Base-by-base conservation (phyloP, 345 rosid genomes). In the Pistacia integerrima region DNA sequence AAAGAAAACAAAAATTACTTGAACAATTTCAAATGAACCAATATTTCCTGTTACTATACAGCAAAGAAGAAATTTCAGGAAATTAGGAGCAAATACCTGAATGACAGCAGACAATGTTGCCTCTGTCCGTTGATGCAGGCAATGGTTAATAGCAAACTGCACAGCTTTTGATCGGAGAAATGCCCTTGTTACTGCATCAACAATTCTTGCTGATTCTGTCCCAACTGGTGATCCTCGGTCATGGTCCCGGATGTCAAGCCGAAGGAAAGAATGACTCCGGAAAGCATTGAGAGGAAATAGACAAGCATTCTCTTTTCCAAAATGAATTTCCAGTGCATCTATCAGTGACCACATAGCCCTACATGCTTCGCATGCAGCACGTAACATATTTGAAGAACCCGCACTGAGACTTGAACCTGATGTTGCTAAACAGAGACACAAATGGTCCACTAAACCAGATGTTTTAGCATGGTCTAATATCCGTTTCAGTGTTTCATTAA, bases 71-170 rank as follows among this genome's bases (percentile, higher is more conserved):
- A 59, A 69, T 64, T 49, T 52, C 38, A 74, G 30, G 63, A 60
- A 74, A 49, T 1, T 59, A 72, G 62, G 46, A 72, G 84, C 57
- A 71, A 70, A 61, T 72, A 95, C 99, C 98, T 93, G 98, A 84
- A 96, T 86, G 66, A 82, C 77, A 67, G 94, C 93, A 72, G 83
- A 75, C 58, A 88, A 76, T 38, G 89, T 77, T 82, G 87, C 81
- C 84, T 96, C 98, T 80, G 76, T 74, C 79, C 88, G 90, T 83
- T 93, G 98, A 86, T 84, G 91, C 82, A 93, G 90, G 82, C 96
- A 92, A 82, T 89, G 85, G 76, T 84, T 85, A 67, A 96, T 80
- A 61, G 98, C 92, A 82, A 85, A 73, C 76, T 91, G 99, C 73
- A 96, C 87, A 79, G 89, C 86, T 79, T 96, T 92, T 66, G 97